Evolutionary conservation across 768 basidiomycete species (phyloP).

Genomic region (Lactarius evosmus): DNA sequence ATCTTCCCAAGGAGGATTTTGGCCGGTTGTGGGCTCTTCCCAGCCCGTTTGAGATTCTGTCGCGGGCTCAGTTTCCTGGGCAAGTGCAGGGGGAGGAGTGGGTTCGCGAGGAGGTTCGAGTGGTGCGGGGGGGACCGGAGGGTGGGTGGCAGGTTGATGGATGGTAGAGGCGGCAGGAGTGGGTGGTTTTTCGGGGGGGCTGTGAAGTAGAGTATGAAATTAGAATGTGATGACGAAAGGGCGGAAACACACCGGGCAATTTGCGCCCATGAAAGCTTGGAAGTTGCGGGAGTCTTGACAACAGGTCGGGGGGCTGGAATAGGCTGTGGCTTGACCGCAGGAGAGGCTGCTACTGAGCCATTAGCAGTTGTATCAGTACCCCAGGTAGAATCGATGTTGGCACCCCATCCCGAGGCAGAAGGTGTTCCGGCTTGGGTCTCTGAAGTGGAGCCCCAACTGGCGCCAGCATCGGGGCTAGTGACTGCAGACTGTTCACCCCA

Average conservation of each 20-base stretch:
- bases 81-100: conserved; percentile 23
- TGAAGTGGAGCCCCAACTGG: conserved; percentile 30
- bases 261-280: conserved; percentile 85
- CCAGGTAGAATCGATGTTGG: conserved; percentile 34
- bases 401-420: conserved; percentile 33
- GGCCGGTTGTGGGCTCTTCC: conserved; percentile 73
- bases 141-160: conserved; percentile 30
- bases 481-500: conserved; percentile 29
- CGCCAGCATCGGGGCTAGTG: conserved; percentile 32
- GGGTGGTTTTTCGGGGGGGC: conserved; percentile 63
- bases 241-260: conserved; percentile 59
- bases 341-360: conserved; percentile 31
- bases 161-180: conserved; percentile 39
- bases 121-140: conserved; percentile 29
- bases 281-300: conserved; percentile 61
- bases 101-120: conserved; percentile 29
- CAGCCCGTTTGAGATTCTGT: conserved; percentile 40
- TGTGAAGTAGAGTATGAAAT: conserved; percentile 32
- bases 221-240: conserved; percentile 1
- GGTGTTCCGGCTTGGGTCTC: conserved; percentile 31
- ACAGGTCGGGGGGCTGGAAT: conserved; percentile 29
- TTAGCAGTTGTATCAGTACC: conserved; percentile 33
- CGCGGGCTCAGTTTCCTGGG: conserved; percentile 38
- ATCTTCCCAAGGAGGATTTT: conserved; percentile 70
- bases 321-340: conserved; percentile 36